phyloP scores from a whole-genome alignment of 148 eudicot species.

The Suaeda aralocaspica region DNA sequence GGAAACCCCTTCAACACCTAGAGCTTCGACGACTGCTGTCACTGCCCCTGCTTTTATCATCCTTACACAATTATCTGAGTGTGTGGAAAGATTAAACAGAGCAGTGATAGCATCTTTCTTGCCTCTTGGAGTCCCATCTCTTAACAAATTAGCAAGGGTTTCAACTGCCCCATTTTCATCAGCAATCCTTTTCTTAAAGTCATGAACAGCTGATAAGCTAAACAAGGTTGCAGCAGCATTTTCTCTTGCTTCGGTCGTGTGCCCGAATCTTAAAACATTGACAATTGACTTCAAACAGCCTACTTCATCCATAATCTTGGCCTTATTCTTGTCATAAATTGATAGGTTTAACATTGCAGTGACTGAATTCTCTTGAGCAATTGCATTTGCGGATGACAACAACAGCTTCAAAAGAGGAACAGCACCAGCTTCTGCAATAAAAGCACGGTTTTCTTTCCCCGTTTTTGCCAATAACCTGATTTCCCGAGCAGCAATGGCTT shows the following conservation, averaged over 20 bases:
- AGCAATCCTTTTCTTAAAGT: constrained; percentile 64
- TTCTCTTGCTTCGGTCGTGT: constrained; percentile 73
- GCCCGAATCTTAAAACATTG: constrained; percentile 54
- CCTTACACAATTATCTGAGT: constrained; percentile 44
- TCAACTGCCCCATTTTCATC: constrained; percentile 62
- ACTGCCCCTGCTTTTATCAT: constrained; percentile 69
- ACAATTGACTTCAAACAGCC: constrained; percentile 66
- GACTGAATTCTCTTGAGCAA: constrained; percentile 89
- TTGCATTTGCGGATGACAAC: constrained; percentile 44
- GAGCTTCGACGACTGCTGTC: constrained; percentile 46
- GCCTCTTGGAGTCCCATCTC: constrained; percentile 67
- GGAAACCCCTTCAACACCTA: constrained; percentile 54
- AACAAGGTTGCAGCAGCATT: constrained; percentile 91
- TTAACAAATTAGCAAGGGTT: constrained; percentile 53
- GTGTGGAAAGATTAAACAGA: constrained; percentile 68
- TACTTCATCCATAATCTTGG: constrained; percentile 57
- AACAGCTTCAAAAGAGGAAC: constrained; percentile 62
- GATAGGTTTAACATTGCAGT: constrained; percentile 85
- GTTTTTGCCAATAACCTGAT: constrained; percentile 79
- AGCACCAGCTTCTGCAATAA: constrained; percentile 84
- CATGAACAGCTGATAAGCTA: constrained; percentile 87
- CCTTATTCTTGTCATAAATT: constrained; percentile 65
- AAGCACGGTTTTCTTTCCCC: constrained; percentile 76
- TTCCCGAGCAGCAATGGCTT: constrained; percentile 70
- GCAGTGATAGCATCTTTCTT: constrained; percentile 89